phyloP scores from a whole-genome alignment of 176 grass and related monocot genomes.

The Thinopyrum elongatum region DNA sequence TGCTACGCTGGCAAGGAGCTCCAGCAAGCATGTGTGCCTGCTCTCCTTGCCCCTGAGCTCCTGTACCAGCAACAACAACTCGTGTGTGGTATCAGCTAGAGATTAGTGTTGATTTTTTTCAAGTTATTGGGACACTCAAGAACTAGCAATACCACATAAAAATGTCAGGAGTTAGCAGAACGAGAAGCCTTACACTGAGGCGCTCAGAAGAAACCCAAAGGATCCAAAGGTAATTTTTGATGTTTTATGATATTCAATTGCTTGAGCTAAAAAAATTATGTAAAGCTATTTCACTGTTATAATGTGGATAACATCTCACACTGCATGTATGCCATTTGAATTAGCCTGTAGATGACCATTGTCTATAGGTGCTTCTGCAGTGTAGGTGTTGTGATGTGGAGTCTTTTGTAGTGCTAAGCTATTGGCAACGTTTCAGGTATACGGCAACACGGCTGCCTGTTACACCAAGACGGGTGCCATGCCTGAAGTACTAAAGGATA shows the following conservation, averaged over 20 bases:
- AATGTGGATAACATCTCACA: neutral
- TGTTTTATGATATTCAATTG: neutral
- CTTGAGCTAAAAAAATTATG: neutral
- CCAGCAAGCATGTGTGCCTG: too few species aligned
- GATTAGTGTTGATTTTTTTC: too few species aligned
- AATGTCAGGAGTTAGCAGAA: too few species aligned
- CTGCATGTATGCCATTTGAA: neutral
- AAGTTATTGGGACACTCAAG: too few species aligned
- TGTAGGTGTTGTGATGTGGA: neutral
- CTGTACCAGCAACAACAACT: too few species aligned
- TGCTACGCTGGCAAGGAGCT: too few species aligned
- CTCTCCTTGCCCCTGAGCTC: too few species aligned
- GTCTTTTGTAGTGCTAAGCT: too few species aligned
- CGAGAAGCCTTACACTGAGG: constrained; percentile 65
- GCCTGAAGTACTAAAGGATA: constrained; percentile 54
- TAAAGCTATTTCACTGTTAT: neutral
- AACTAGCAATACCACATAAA: too few species aligned
- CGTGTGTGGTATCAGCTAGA: too few species aligned
- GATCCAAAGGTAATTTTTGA: constrained; percentile 49
- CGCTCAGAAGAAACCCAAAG: constrained; percentile 77
- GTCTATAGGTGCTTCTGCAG: too few species aligned
- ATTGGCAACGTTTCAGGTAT: neutral
- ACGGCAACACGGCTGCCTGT: neutral
- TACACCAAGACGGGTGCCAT: neutral
- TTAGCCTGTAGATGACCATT: neutral